Evolutionary conservation across 495 filamentous ascomycete genomes (phyloP), one percentile per base, ranked within the genome.

Genomic region (Penicillium manginii): DNA sequence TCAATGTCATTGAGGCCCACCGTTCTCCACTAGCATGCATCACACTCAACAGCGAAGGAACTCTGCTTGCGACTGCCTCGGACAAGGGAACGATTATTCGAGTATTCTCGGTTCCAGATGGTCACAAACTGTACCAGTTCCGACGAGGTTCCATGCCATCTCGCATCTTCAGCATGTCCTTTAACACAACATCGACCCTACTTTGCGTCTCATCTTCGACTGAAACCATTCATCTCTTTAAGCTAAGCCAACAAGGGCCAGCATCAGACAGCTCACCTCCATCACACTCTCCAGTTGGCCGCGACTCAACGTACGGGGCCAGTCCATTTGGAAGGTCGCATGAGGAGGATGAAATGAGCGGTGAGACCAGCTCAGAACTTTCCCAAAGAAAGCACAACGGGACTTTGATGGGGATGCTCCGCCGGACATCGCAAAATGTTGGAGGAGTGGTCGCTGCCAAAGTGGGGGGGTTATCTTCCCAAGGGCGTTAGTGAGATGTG

Each of bases 141-240:
- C 86, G 94, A 54, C 84, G 94, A 60, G 94, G 94, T 23, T 96
- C 92, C 10, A 96, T 96, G 73, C 94, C 94, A 0, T 91, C 91
- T 3, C 86, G 89, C 19, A 98, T 98, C 57, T 97, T 90, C 73
- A 96, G 92, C 85, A 97, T 98, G 94, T 94, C 91, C n/a, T 98
- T 98, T 80, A 98, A 98, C 71, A 84, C 91, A 15, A 92, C 89
- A 32, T 96, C 92, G 4, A 94, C 93, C 7, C 82, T 98, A 2
- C 86, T 98, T 35, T 96, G 92, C 65, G 92, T 98, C 54, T 97
- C 93, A 12, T 97, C 93, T 10, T 91, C 91, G 2, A 93, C 92
- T 0, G 96, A 98, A 66, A 98, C 94, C 12, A 89, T 98, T n/a
- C 94, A 98, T 67, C 87, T 98, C 50, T 98, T 98, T 75, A 91